Evolutionary conservation across 2,329 filamentous ascomycete species (phyloP), one percentile per base, ranked within the genome.

Genomic region (Colletotrichum orchidophilum): DNA sequence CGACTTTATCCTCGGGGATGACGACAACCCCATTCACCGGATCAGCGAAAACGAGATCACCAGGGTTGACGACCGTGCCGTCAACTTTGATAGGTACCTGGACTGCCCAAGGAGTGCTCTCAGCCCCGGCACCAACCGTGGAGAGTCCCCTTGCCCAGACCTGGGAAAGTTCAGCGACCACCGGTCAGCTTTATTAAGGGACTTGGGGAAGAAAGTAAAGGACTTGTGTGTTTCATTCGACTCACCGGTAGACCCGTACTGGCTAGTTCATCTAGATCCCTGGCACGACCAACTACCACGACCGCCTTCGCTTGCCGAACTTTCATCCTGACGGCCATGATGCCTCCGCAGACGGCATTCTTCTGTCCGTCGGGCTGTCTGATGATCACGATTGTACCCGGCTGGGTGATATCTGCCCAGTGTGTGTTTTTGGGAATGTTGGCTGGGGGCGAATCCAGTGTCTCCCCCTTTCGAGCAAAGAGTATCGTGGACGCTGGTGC

Each of bases 301-400:
- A 92, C 86, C 3, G 86, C 92, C 74, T 84, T 83, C 21, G 88
- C 88, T 15, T 88, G 87, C 12, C 91, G 84, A 15, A 86, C 78
- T 75, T 90, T 89, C 87, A 94, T 92, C 24, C 93, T 85, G 33
- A 88, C 83, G 5, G 91, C 93, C 87, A 94, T 93, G 74, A 95
- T 93, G 21, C 93, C 93, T n/a, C 93, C 93, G 6, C 93, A 86
- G 8, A 93, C 87, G 6, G 93, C 93, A 80, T 93, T 94, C 62
- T 85, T 86, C 78, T 94, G 92, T 1, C 84, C 86, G 0, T 83
- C 76, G 0, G 92, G 91, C 76, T 94, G 92, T 72, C 89, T 87
- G 70, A 94, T 86, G 4, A 95, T 82, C 4, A 91, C 88, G 63
- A 94, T 85, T 1, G 90, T 92, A 8, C 85, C 87, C 0, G 86